phyloP scores from a whole-genome alignment of 2,329 filamentous ascomycete genomes.

The Diaporthe citrichinensis region DNA sequence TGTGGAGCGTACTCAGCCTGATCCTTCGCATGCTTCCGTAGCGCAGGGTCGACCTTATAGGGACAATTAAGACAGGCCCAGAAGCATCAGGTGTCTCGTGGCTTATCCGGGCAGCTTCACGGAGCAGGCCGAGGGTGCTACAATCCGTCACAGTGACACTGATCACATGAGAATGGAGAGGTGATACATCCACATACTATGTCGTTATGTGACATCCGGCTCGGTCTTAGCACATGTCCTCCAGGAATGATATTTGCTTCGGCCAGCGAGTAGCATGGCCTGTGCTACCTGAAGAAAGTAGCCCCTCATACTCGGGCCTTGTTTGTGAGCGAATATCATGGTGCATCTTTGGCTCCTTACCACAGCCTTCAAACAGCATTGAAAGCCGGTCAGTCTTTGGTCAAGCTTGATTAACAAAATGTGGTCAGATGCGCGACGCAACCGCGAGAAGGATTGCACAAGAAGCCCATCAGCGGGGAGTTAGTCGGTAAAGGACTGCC shows the following conservation, averaged over 20 bases:
- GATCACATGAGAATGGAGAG: background rate
- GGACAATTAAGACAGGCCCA: conserved; percentile 27
- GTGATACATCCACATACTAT: background rate
- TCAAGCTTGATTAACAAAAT: background rate
- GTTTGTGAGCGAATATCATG: background rate
- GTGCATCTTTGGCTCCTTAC: background rate
- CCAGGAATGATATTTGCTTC: background rate
- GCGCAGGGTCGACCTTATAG: conserved; percentile 24
- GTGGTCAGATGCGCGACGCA: background rate
- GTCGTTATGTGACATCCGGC: background rate
- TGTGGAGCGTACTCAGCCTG: background rate
- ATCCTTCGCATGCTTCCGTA: conserved; percentile 19
- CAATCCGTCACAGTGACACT: background rate
- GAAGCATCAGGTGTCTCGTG: conserved; percentile 27
- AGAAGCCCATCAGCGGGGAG: background rate
- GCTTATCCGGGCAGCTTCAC: background rate
- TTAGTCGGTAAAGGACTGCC: background rate
- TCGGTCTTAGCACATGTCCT: background rate
- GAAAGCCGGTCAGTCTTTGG: background rate
- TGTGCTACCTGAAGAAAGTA: background rate
- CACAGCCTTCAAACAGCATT: background rate
- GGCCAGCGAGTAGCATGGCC: background rate
- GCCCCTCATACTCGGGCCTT: background rate
- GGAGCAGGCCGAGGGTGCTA: conserved; percentile 3
- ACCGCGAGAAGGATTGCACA: background rate